Evolutionary conservation across 306 rosid genomes (phyloP), one percentile per base, ranked within the genome.

Genomic region (Prunus armeniaca): DNA sequence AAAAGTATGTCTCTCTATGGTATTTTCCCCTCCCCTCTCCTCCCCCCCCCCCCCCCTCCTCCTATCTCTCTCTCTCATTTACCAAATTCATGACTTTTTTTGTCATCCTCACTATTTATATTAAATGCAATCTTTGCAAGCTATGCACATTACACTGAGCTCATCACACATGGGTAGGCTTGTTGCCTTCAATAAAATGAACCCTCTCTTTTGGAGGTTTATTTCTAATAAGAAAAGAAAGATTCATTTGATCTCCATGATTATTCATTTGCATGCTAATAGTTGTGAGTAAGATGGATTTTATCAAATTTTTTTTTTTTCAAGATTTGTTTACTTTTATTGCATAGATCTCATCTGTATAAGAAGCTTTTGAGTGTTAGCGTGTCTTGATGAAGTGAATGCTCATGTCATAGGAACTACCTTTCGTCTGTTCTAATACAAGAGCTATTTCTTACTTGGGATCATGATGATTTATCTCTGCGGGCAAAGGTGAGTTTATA

Each of bases 361-460:
- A 27, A 61, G 30, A 24, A 50, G 28, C n/a, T 13, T 74, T 69
- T 24, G 22, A 72, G 65, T 72, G 43, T 28, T 64, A 45, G 54
- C 7, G 52, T 65, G 65, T 67, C 22, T 49, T 67, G 72, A 76
- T 70, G 49, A 11, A 30, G 66, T 58, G 43, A 51, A 45, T 75
- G n/a, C 65, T 75, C 27, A 32, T 86, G 74, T 74, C 75, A 24
- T 80, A 95, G 98, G 96, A 95, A 95, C 85, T 95, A 95, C 82
- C 97, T 92, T 60, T 95, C 98, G 1, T 95, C 98, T 85, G 98
- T 92, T 74, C 77, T 95, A 76, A 92, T 95, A 82, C 98, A 95
- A 88, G 98, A 95, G 84, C 90, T 95, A 72, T 95, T 95, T 88
- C 86, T 95, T 80, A 88, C 97, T 11, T 95, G 97, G 98, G 98